phyloP scores from a whole-genome alignment of 768 basidiomycete genomes.

The Kwoniella sp. region DNA sequence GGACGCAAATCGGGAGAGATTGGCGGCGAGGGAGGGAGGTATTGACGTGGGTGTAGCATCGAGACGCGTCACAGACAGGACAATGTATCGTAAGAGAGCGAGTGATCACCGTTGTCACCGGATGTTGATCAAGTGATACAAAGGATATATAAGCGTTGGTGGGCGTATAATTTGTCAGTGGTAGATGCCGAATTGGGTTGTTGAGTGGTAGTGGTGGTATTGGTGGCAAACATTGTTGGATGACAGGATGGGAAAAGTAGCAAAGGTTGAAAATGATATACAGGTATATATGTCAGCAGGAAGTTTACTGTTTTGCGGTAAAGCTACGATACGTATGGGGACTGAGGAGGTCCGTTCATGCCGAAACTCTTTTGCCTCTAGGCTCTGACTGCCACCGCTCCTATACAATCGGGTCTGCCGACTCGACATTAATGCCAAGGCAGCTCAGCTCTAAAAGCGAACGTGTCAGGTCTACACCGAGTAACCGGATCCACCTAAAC shows the following conservation, averaged over 20 bases:
- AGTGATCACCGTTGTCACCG: neutral
- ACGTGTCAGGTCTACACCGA: neutral
- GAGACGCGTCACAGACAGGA: neutral
- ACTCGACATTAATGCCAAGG: neutral
- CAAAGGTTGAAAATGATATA: neutral
- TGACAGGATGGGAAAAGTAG: neutral
- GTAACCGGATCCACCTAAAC: too few species aligned
- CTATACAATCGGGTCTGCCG: neutral
- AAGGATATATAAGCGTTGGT: neutral
- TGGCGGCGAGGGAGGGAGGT: constrained; percentile 20
- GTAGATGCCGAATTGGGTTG: neutral
- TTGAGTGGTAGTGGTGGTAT: neutral
- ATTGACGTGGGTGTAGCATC: constrained; percentile 2
- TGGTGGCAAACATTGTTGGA: neutral
- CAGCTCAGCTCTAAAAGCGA: neutral
- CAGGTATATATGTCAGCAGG: neutral
- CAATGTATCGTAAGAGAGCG: neutral
- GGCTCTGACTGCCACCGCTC: neutral
- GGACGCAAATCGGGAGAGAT: constrained; percentile 25
- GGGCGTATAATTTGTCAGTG: neutral
- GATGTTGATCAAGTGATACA: neutral
- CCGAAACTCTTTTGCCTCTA: neutral
- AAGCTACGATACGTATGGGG: neutral
- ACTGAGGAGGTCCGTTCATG: neutral
- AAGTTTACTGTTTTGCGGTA: neutral